Base-by-base conservation (phyloP, 768 basidiomycete genomes). In the Lentinula lateritia region DNA sequence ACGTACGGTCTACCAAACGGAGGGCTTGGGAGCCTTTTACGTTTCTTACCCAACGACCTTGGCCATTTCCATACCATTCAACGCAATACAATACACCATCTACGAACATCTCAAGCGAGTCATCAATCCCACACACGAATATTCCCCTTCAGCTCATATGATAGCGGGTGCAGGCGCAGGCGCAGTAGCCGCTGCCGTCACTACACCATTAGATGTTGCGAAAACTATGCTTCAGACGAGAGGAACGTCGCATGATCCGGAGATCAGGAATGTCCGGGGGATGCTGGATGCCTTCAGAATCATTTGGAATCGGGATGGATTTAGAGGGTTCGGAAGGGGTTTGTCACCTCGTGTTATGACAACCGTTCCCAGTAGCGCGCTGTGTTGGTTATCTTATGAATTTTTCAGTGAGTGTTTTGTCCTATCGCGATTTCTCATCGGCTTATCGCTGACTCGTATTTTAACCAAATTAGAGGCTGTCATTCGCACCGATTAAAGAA, bases 41-140 rank as follows among this genome's bases (percentile, higher is more conserved):
- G 87, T 99, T 62, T 99, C 97, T 5, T 99, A 99, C 75, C 97
- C 97, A 20, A 99, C 97, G 15, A 99, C 97, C 4, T 80, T 99
- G 67, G 92, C 86, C 65, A 98, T 99, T 82, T 89, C 93, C 50
- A 91, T 99, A 62, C 97, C 97, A 2, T 98, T 98, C 80, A 98
- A 95, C 66, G 97, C 97, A 59, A 95, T 95, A 52, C 97, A 99
- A 73, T 98, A 93, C 76, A 92, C 93, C 7, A 92, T 93, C 7
- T 99, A 99, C 76, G 97, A 98, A 73, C 90, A 92, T 70, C 72
- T 95, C 63, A 98, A 98, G 77, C 80, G 78, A 60, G 72, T 91
- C 58, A 76, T 96, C 71, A 99, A 98, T 74, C 93, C 97, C 6
- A 75, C 80, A 41, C 87, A 89, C 50, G 82, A 84, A 55, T 99